Conservation (phyloP, 73 alveolate genomes). For the Durusdinium trenchii region DNA sequence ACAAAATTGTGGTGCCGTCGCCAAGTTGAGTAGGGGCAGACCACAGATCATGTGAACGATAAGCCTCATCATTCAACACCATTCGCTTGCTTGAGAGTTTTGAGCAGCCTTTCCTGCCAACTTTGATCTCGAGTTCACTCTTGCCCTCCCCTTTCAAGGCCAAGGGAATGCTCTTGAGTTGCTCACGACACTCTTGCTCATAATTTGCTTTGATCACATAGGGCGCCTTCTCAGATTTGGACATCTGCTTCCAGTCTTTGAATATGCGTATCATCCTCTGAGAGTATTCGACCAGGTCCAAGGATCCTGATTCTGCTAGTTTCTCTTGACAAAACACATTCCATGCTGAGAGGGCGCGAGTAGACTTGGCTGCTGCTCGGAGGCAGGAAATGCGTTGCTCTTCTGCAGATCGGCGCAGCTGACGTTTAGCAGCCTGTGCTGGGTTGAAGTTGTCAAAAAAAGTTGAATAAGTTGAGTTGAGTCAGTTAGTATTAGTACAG, state of each 20-base stretch:
- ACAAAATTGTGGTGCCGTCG: not conserved
- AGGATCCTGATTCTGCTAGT: not conserved
- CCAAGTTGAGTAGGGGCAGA: not conserved
- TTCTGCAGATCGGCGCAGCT: not conserved
- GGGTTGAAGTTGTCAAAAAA: not conserved
- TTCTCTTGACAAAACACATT: not conserved
- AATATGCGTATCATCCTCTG: not conserved
- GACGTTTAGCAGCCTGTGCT: no score
- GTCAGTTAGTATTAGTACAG: not conserved
- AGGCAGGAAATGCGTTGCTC: not conserved
- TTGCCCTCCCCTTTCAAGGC: not conserved
- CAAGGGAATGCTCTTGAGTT: not conserved
- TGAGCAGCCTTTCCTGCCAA: not conserved
- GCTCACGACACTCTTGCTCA: not conserved
- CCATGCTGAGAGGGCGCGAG: not conserved
- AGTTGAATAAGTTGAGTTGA: not conserved
- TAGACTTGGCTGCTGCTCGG: not conserved
- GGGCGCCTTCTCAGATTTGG: not conserved
- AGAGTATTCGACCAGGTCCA: not conserved
- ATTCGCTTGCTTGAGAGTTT: not conserved
- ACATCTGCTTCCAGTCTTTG: not conserved
- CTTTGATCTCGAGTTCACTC: not conserved
- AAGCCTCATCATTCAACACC: not conserved
- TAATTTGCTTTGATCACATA: not conserved
- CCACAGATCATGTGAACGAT: not conserved